phyloP scores from a whole-genome alignment of 495 filamentous ascomycete genomes.

The Podospora pseudopauciseta region DNA sequence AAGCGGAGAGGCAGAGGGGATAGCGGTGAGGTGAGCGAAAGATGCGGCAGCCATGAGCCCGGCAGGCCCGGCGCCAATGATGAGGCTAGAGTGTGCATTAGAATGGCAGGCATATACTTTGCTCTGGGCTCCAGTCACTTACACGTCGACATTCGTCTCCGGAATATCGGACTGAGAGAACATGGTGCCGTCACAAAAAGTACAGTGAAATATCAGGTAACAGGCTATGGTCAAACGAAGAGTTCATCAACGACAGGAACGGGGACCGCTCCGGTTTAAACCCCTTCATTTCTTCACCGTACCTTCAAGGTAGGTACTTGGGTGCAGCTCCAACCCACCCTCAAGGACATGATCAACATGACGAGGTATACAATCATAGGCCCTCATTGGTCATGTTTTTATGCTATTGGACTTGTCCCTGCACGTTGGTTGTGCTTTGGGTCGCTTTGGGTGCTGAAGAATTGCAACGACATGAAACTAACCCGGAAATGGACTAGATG shows the following conservation, averaged over 20 bases:
- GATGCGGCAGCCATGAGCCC: constrained; percentile 59
- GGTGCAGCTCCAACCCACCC: background rate
- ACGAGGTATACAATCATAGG: background rate
- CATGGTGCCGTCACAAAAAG: background rate
- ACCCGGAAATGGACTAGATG: background rate
- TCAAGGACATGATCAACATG: background rate
- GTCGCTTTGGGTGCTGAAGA: background rate
- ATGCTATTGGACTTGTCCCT: background rate
- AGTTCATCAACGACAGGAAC: background rate
- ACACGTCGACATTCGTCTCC: constrained; percentile 7
- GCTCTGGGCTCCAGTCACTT: background rate
- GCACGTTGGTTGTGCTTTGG: background rate
- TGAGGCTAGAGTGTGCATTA: constrained; percentile 34
- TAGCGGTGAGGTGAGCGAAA: constrained; percentile 58
- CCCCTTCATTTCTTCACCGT: background rate
- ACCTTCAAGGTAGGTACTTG: background rate
- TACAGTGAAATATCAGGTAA: background rate
- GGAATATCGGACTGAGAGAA: background rate
- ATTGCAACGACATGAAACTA: background rate
- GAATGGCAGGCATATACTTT: background rate
- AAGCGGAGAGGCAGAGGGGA: constrained; percentile 18
- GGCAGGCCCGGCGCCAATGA: constrained; percentile 64
- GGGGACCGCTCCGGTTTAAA: background rate
- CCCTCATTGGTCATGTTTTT: background rate
- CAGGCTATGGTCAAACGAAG: background rate